A percentile compares a stretch with the other conserved stretches of the same genome.
Conservation (phyloP, 441 rosid genomes). For the Adansonia madagascariensis region DNA sequence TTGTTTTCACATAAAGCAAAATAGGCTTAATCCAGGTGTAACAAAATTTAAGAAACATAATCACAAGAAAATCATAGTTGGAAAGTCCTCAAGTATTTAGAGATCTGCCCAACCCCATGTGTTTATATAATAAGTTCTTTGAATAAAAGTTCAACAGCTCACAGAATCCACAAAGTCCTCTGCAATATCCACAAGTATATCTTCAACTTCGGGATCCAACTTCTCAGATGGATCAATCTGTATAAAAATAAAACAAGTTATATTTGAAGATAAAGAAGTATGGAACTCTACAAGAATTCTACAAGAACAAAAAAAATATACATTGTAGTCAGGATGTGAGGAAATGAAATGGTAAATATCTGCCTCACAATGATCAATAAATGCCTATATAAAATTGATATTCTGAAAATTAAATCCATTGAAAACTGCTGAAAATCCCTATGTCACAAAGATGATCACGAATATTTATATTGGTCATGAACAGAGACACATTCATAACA, state of each 20-base stretch:
- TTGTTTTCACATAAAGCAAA: slow-evolving; percentile 8
- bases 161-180: slow-evolving; percentile 94
- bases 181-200: slow-evolving; percentile 83
- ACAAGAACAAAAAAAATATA: neutral
- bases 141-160: slow-evolving; percentile 39
- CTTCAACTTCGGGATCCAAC: slow-evolving; percentile 89
- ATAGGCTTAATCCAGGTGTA: neutral
- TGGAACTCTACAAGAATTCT: neutral
- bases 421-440: neutral
- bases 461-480: neutral
- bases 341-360: neutral
- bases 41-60: neutral
- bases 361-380: neutral
- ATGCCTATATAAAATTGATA: neutral
- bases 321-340: neutral
- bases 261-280: slow-evolving; percentile 12
- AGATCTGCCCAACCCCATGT: no score
- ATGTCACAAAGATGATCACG: neutral
- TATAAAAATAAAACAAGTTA: slow-evolving; percentile 28
- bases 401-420: neutral
- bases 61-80: neutral
- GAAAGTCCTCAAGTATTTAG: neutral
- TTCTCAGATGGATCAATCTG: slow-evolving; percentile 90
- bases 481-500: slow-evolving; percentile 3
- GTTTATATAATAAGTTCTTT: neutral